Conservation (phyloP, 192 early-diverging fungal species). For the Linderina pennispora region DNA sequence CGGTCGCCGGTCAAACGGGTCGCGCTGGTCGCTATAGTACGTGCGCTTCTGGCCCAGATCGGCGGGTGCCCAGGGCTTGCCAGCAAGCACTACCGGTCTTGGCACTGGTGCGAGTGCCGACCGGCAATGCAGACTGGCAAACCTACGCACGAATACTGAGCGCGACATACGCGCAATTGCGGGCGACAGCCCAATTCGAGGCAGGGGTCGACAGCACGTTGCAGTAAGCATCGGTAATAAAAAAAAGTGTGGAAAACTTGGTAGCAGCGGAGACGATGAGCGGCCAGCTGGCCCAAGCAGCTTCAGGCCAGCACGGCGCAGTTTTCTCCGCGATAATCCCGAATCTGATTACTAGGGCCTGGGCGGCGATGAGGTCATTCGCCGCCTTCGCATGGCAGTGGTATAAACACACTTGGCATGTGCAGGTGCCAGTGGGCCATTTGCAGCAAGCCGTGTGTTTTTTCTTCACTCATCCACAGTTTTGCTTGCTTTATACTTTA, state of each 20-base stretch:
- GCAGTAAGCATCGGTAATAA: too few species aligned
- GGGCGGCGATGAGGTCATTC: too few species aligned
- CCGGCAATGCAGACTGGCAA: too few species aligned
- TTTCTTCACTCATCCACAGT: background rate
- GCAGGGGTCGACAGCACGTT: slow-evolving; percentile 21
- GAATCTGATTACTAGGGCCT: too few species aligned
- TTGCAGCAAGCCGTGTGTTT: background rate
- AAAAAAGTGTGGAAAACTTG: too few species aligned
- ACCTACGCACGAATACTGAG: too few species aligned
- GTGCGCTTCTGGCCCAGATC: slow-evolving; percentile 9
- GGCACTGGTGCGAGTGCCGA: too few species aligned
- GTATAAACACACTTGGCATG: slow-evolving; percentile 35
- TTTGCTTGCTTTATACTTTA: background rate
- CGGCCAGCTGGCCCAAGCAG: too few species aligned
- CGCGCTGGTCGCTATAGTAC: background rate
- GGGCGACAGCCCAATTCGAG: background rate
- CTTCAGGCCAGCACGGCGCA: too few species aligned
- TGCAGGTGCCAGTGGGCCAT: background rate
- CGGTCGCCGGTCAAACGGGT: background rate
- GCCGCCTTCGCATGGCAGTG: too few species aligned
- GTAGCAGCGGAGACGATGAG: too few species aligned
- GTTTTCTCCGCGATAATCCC: too few species aligned
- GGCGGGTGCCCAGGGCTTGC: background rate
- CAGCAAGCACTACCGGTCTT: background rate
- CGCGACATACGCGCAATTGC: background rate